These are phyloP conservation scores for Dryas octopetala DNA, from an alignment of 306 rosid species.

Conservation along the genomic window DNA sequence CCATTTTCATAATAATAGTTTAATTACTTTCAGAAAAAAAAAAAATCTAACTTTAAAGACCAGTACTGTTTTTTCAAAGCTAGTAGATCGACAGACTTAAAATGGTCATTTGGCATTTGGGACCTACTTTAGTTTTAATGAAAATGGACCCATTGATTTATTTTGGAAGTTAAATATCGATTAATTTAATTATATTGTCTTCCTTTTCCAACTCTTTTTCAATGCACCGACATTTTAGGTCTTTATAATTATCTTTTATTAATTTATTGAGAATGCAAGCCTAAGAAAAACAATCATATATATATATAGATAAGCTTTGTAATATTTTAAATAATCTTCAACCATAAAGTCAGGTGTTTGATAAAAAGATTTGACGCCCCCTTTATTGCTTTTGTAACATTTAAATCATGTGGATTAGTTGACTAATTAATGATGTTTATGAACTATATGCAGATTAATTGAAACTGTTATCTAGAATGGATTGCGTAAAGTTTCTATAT, in stretches of 20 bases:
- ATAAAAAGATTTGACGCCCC: neutral
- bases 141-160: neutral
- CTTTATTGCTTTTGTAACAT: neutral
- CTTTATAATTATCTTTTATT: neutral
- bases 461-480: neutral
- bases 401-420: neutral
- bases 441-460: neutral
- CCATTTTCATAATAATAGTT: too few species aligned
- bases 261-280: neutral
- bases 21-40: too few species aligned
- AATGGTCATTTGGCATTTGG: neutral
- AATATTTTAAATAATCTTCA: slow-evolving; percentile 5
- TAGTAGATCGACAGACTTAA: neutral
- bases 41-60: neutral
- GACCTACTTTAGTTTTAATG: neutral
- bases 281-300: neutral
- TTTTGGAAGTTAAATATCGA: neutral
- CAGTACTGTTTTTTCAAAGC: neutral
- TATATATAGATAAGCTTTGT: neutral
- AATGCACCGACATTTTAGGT: neutral
- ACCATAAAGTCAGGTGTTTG: neutral
- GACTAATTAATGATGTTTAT: neutral
- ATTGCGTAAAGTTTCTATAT: too few species aligned
- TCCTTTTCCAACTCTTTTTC: neutral
- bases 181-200: neutral